Conservation (phyloP, 1,284 basidiomycete genomes). For the Sanghuangporus weigelae region DNA sequence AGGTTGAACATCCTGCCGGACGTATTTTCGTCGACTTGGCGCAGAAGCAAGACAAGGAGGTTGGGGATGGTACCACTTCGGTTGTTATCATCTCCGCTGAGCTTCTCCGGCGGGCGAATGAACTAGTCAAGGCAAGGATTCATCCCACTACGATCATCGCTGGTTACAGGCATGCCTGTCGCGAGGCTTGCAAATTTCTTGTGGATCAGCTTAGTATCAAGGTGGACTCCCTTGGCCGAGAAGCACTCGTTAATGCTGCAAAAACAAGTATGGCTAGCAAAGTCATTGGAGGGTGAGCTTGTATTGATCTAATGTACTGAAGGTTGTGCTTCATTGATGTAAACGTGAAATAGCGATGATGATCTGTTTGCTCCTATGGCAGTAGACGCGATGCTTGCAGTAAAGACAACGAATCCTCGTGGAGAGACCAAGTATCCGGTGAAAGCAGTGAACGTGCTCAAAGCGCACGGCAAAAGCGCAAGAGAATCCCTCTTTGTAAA, state of each 20-base stretch:
- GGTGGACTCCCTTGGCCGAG: constrained; percentile 87
- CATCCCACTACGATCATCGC: constrained; percentile 99
- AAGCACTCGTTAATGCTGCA: constrained; percentile 93
- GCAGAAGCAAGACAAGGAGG: constrained; percentile 99
- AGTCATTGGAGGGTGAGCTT: constrained; percentile 84
- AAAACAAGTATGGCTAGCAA: constrained; percentile 99
- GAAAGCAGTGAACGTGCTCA: constrained; percentile 99
- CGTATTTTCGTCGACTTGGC: constrained; percentile 97
- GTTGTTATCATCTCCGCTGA: constrained; percentile 98
- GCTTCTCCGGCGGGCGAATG: constrained; percentile 92
- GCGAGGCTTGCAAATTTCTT: constrained; percentile 97
- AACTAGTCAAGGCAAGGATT: constrained; percentile 97
- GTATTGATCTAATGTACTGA: constrained; percentile 27
- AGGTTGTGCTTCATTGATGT: constrained; percentile 7
- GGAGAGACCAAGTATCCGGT: constrained; percentile 99
- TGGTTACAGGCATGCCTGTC: constrained; percentile 95
- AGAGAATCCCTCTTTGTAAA: constrained; percentile 94
- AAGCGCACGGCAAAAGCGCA: constrained; percentile 96
- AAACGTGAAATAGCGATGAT: constrained; percentile 68
- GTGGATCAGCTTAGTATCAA: constrained; percentile 96
- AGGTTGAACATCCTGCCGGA: constrained; percentile 92
- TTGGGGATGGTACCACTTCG: constrained; percentile 98
- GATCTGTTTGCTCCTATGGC: constrained; percentile 98
- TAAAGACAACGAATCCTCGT: constrained; percentile 90
- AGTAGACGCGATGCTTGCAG: constrained; percentile 97